Base-by-base conservation (phyloP, 345 rosid genomes). In the Populus deltoides region DNA sequence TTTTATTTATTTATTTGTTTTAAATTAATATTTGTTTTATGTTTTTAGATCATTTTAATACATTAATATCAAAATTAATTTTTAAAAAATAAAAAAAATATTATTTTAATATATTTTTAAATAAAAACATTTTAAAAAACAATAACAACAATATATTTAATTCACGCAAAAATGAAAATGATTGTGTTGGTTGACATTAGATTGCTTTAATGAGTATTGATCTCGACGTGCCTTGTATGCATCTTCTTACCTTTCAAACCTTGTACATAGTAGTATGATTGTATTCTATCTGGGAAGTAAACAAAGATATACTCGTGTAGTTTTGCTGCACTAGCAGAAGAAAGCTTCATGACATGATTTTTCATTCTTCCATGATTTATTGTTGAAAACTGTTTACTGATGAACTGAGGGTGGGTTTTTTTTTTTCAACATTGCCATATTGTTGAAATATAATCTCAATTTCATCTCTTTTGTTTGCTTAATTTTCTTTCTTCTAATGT, bases 141-240 rank as follows among this genome's bases (percentile, higher is more conserved):
- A n/a, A n/a, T n/a, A n/a, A n/a, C n/a, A n/a, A n/a, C n/a, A n/a
- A n/a, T n/a, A n/a, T n/a, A n/a, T n/a, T n/a, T n/a, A n/a, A n/a
- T n/a, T n/a, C n/a, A 38, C 70, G 38, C 47, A 27, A 27, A 27
- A 27, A 70, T 47, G 36, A 24, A 67, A 66, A 61, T 61, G 78
- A 59, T 79, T 79, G 81, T 57, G 36, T 65, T 53, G 38, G 75
- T 67, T 67, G 78, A 85, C 68, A 67, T 74, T 24, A 25, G 81
- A 71, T 11, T 36, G 61, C 79, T 18, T 68, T 29, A 69, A 63
- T 65, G 75, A 61, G 77, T 76, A 68, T 31, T 71, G 81, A 76
- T 81, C 29, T 85, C 62, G 79, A 76, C 82, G 9, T 77, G 75
- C 55, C 71, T 81, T 35, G 17, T 78, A 74, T 80, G 76, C 78